phyloP scores from a whole-genome alignment of 169 alveolate genomes.

The Eimeria necatrix region DNA sequence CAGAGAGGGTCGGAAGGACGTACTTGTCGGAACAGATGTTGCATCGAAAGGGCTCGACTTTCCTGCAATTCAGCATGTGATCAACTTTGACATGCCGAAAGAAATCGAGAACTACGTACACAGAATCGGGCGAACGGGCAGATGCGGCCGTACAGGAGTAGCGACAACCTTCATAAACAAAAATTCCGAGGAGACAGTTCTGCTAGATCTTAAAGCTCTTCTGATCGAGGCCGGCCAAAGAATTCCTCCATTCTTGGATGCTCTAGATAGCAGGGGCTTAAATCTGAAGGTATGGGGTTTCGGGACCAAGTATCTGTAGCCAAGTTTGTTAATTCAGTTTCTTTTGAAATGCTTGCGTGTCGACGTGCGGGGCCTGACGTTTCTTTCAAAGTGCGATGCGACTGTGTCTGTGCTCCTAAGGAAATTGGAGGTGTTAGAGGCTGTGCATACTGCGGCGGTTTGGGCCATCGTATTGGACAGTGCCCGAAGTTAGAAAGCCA shows the following conservation, averaged over 20 bases:
- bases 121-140: conserved; percentile 99
- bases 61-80: conserved; percentile 97
- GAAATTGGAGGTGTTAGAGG: conserved; percentile 95
- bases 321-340: background rate
- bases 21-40: conserved; percentile 96
- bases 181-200: conserved; percentile 87
- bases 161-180: conserved; percentile 96
- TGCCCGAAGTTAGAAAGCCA: conserved; percentile 92
- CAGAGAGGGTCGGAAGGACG: conserved; percentile 89
- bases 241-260: conserved; percentile 92
- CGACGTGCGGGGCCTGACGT: background rate
- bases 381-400: background rate
- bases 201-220: conserved; percentile 94
- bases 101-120: conserved; percentile 98
- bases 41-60: conserved; percentile 99
- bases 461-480: conserved; percentile 95
- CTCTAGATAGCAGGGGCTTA: conserved; percentile 88
- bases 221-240: conserved; percentile 94
- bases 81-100: conserved; percentile 99
- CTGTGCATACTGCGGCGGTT: conserved; percentile 96
- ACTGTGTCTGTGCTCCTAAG: conserved; percentile 63
- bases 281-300: conserved; percentile 85
- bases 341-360: background rate
- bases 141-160: conserved; percentile 97
- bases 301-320: too few species aligned